A percentile compares a stretch with the other conserved stretches of the same genome.
phyloP scores from a whole-genome alignment of 179 eudicot species.

The Dionaea muscipula region DNA sequence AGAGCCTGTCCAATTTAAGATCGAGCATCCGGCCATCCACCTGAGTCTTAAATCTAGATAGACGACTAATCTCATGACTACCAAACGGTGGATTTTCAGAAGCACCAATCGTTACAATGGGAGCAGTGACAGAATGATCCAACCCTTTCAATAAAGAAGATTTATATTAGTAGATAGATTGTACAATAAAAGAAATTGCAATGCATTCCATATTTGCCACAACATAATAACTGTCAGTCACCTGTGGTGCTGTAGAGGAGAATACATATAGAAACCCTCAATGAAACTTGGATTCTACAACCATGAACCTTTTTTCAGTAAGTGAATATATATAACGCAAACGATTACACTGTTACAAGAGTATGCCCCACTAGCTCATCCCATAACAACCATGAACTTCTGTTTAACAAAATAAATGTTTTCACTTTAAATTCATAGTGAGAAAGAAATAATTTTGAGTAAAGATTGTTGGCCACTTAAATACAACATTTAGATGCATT shows the following conservation, averaged over 20 bases:
- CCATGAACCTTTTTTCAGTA: no score
- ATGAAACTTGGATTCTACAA: background rate
- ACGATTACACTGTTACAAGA: no score
- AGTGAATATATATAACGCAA: no score
- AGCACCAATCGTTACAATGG: slow-evolving; percentile 26
- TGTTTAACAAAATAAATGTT: no score
- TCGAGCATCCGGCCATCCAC: slow-evolving; percentile 37
- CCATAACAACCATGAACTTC: no score
- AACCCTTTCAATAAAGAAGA: slow-evolving; percentile 32
- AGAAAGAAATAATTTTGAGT: no score
- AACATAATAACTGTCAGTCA: background rate
- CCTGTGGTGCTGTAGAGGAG: background rate
- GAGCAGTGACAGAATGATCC: slow-evolving; percentile 53
- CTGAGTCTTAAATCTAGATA: slow-evolving; percentile 50
- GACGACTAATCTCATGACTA: slow-evolving; percentile 24
- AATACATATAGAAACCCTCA: background rate
- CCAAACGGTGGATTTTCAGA: slow-evolving; percentile 29
- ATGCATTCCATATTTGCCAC: slow-evolving; percentile 2
- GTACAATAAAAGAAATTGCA: background rate
- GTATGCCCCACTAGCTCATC: no score
- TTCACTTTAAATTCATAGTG: no score
- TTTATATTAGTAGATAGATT: slow-evolving; percentile 12
- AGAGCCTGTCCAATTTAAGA: slow-evolving; percentile 53
- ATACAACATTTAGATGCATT: no score
- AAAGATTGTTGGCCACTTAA: no score